Evolutionary conservation across 345 rosid genomes (phyloP).

Genomic region (Lepidium sativum): DNA sequence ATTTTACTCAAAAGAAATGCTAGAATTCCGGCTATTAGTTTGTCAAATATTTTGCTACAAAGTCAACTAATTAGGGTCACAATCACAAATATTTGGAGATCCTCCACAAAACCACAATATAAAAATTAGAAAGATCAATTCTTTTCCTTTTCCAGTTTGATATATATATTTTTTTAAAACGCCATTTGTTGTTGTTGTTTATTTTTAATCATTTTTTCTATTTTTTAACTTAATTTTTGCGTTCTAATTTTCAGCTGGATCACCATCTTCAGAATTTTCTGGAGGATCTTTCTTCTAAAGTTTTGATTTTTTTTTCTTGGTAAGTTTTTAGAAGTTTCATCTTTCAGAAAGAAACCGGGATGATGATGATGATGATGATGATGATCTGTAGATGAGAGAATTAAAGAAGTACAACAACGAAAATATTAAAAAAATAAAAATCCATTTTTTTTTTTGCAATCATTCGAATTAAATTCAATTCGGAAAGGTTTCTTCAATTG

Average conservation of each 20-base stretch:
- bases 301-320: background rate
- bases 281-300: background rate
- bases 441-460: background rate
- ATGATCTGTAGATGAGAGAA: constrained; percentile 5
- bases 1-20: constrained; percentile 14
- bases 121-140: background rate
- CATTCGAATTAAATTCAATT: constrained; percentile 5
- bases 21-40: constrained; percentile 14
- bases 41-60: constrained; percentile 8
- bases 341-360: constrained; percentile 8
- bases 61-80: constrained; percentile 6
- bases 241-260: background rate
- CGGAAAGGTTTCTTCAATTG: background rate
- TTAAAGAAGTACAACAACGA: background rate
- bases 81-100: background rate
- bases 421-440: background rate
- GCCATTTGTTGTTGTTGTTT: background rate
- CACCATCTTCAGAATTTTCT: background rate
- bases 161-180: background rate
- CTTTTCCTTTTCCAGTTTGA: background rate
- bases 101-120: background rate
- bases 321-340: background rate
- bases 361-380: background rate
- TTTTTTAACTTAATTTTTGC: background rate
- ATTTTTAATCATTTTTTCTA: background rate